Conservation (phyloP, 148 eudicot genomes). For the Camellia lanceoleosa region DNA sequence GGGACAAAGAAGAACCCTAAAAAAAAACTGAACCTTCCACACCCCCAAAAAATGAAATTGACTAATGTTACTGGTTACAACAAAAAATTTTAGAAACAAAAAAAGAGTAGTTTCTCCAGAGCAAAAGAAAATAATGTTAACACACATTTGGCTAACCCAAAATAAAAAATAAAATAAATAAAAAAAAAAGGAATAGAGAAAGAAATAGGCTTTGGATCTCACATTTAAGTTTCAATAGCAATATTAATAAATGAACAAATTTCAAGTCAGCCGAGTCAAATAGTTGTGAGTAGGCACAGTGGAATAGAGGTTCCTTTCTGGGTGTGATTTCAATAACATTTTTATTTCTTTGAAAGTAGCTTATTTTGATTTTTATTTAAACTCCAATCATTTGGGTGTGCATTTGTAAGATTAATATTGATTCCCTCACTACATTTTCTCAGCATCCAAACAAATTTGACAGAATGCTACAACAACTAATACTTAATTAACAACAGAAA, state of each 20-base stretch:
- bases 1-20: neutral
- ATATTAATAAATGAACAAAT: neutral
- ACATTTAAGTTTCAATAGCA: neutral
- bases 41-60: neutral
- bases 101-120: neutral
- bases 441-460: neutral
- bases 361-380: neutral
- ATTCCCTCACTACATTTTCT: slow-evolving; percentile 8
- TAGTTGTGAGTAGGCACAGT: neutral
- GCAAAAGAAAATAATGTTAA: neutral
- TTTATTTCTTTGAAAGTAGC: neutral
- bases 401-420: neutral
- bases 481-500: neutral
- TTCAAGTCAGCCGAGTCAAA: neutral
- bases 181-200: too few species aligned
- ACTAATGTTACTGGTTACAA: neutral
- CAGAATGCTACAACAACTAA: neutral
- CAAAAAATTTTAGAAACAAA: neutral
- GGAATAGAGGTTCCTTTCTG: neutral
- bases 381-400: neutral
- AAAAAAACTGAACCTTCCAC: neutral
- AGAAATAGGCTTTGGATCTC: neutral
- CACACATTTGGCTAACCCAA: neutral
- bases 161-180: too few species aligned
- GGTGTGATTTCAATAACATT: neutral